Conservation (phyloP, 2,329 filamentous ascomycete genomes). For the Phaeosphaeria sp. region DNA sequence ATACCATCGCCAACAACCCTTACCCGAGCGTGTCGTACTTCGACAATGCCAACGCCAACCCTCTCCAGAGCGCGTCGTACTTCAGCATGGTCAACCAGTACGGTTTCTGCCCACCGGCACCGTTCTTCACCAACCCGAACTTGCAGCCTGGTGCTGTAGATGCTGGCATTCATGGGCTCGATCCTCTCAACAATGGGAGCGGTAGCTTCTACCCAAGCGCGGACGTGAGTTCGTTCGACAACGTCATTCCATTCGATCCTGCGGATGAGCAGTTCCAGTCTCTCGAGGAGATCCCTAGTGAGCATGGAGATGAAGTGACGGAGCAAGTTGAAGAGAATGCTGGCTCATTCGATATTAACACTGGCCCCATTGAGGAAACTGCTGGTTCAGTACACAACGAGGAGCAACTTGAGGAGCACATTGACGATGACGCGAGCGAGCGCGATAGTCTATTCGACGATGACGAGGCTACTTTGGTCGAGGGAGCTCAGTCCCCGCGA, state of each 20-base stretch:
- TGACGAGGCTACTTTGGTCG: not conserved
- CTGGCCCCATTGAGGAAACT: not conserved
- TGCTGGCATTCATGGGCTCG: not conserved
- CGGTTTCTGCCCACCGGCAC: too few species aligned
- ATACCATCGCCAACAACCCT: not conserved
- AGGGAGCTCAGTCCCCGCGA: not conserved
- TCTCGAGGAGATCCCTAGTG: too few species aligned
- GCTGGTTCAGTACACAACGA: not conserved
- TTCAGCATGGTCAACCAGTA: not conserved
- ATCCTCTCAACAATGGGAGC: not conserved
- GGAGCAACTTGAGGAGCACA: not conserved
- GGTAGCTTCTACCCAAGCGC: not conserved
- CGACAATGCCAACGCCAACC: not conserved
- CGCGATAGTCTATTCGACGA: not conserved
- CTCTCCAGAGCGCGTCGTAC: too few species aligned
- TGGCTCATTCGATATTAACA: not conserved
- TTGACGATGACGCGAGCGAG: not conserved
- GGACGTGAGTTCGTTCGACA: too few species aligned
- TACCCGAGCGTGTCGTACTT: not conserved
- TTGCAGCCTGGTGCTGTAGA: not conserved
- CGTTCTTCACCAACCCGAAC: not conserved
- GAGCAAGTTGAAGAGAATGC: not conserved
- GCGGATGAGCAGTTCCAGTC: not conserved
- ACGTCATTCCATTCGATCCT: not conserved
- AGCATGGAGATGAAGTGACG: too few species aligned